Percentiles rank a stretch among this genome's conserved stretches.
phyloP scores from a whole-genome alignment of 1,139 yeast genomes.

The Eremothecium cymbalariae region DNA sequence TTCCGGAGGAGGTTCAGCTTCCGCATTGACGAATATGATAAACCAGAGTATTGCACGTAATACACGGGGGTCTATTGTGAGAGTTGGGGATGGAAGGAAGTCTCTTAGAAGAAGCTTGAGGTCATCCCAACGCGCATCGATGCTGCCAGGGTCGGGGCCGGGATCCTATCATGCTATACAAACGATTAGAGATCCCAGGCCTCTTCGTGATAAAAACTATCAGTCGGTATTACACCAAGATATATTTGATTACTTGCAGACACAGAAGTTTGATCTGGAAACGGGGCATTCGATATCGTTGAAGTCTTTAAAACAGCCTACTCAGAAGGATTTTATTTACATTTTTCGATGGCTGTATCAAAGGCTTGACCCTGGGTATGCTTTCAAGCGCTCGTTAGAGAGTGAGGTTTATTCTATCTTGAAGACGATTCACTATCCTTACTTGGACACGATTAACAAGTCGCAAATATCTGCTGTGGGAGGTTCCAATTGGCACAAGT shows the following conservation, averaged over 20 bases:
- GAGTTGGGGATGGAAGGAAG: constrained; percentile 2
- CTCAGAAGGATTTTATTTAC: constrained; percentile 75
- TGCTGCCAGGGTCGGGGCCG: constrained; percentile 1
- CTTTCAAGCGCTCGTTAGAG: constrained; percentile 61
- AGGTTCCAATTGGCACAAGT: constrained; percentile 81
- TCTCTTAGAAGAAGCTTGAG: constrained; percentile 10
- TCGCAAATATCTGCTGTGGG: constrained; percentile 89
- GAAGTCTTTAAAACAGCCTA: constrained; percentile 65
- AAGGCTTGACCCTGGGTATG: constrained; percentile 71
- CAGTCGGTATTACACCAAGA: constrained; percentile 59
- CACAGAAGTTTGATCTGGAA: constrained; percentile 62
- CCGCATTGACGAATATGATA: constrained; percentile 21
- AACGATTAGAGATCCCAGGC: constrained; percentile 54
- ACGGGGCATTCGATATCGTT: constrained; percentile 62
- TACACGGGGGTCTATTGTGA: constrained; percentile 7
- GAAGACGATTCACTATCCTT: constrained; percentile 67
- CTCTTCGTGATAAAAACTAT: constrained; percentile 63
- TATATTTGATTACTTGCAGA: constrained; percentile 54
- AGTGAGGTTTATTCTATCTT: constrained; percentile 65
- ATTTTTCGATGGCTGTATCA: constrained; percentile 75
- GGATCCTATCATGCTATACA: constrained; percentile 5
- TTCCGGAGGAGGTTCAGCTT: neutral
- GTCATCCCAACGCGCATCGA: constrained; percentile 11
- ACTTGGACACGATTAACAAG: constrained; percentile 67
- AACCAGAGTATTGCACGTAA: constrained; percentile 22